Evolutionary conservation across 371 early-diverging fungal genomes (phyloP), one percentile per base, ranked within the genome.

Genomic region (Apophysomyces variabilis): DNA sequence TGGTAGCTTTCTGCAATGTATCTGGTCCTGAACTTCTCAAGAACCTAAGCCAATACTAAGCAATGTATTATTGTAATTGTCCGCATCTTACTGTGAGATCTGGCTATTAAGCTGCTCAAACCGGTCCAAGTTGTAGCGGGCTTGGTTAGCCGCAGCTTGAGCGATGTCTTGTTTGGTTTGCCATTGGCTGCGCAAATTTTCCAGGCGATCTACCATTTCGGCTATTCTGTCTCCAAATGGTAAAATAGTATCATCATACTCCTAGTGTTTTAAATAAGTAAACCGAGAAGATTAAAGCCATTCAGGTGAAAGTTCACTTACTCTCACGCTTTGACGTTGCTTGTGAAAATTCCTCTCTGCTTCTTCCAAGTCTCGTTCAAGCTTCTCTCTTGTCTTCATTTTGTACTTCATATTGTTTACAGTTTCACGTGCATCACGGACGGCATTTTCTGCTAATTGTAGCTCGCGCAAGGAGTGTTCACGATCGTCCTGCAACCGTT

Each of bases 401-500:
- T 72, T 64, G 36, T 71, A 75, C 16, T 78, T 60, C 16, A 84
- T 58, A 7, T 69, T 62, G 8, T 69, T 66, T 1, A 87, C 61
- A 54, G 72, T 67, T 39, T 84, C 79, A 26, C 78, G 77, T 0
- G 78, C 66, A 36, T 79, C 82, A 36, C 84, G 83, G 3, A 89
- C 63, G 32, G 71, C 61, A 37, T 75, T 82, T 59, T 90, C 86
- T 18, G 77, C 76, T 9, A 63, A 47, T 46, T 84, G 82, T 14
- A 79, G 37, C 57, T 83, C 81, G 39, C 75, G 77, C 61, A 83
- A 80, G 18, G 74, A 67, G 2, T 62, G 47, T 14, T 79, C 71
- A 32, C 70, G 71, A 60, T 87, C 86, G 35, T 72, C 71, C 59
- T 85, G 78, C 41, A 87, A 65, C 12, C 84, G 78, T 9, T 88